phyloP scores from a whole-genome alignment of 2,329 filamentous ascomycete species.

The Metarhizium album region DNA sequence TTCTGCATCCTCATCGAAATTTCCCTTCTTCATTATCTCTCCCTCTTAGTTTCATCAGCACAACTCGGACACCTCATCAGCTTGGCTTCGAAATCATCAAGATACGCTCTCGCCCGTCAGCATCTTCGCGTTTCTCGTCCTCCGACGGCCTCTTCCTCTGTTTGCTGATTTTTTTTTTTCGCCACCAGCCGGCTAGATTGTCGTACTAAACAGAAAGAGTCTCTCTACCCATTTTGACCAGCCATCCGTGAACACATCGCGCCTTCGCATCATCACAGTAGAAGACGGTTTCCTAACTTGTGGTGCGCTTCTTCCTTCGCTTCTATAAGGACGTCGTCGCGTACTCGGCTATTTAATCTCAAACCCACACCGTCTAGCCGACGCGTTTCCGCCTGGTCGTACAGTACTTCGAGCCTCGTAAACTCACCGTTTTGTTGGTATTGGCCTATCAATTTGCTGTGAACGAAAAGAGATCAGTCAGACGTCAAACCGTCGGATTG shows the following conservation, averaged over 20 bases:
- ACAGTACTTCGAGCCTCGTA: constrained; percentile 2
- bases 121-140: not conserved
- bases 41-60: not conserved
- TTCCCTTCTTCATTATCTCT: not conserved
- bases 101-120: not conserved
- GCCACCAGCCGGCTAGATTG: not conserved
- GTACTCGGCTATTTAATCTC: constrained; percentile 7
- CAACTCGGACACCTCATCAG: not conserved
- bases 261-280: constrained; percentile 11
- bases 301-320: constrained; percentile 7
- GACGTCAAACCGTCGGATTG: not conserved
- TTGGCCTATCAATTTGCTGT: not conserved
- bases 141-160: not conserved
- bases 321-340: constrained; percentile 4
- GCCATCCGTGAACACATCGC: constrained; percentile 10
- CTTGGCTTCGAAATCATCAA: not conserved
- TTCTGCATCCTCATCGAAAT: not conserved
- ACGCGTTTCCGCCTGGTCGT: not conserved
- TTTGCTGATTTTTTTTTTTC: not conserved
- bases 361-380: not conserved
- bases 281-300: constrained; percentile 9
- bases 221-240: not conserved
- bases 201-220: constrained; percentile 1
- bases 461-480: not conserved
- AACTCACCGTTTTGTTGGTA: not conserved